Base-by-base conservation (phyloP, 192 early-diverging fungal genomes). In the Umbelopsis vinacea region DNA sequence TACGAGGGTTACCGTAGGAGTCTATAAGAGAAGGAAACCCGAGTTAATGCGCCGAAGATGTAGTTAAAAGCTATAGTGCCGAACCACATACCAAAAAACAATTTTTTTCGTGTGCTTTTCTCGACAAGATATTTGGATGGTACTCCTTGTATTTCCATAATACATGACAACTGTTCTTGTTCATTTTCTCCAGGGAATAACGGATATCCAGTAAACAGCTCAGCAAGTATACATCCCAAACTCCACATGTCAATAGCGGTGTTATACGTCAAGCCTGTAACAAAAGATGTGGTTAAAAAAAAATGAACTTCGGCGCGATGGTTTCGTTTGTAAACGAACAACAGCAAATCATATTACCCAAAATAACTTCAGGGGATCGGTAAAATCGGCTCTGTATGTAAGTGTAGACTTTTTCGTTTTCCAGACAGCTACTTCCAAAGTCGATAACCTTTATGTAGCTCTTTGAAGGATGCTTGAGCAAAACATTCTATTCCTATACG, bases 321-420 rank as follows among this genome's bases (percentile, higher is more conserved):
- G 3, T 29, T n/a, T n/a, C n/a, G n/a, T n/a, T 29, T 29, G 29
- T 29, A 29, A 57, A 29, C 17, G 24, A 15, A 24, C 6, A 24
- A 43, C 40, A 43, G 11, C 6, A 1, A 1, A 43, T 43, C 2
- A 43, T 6, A 43, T 48, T 86, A 66, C 95, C 95, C 57, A 99
- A 79, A 54, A 99, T 99, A 23, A 99, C 95, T 81, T 99, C 97
- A 11, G 97, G 97, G 22, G 94, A 93, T 33, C 97, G 91, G 80
- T 99, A 99, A 83, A 99, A 99, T 48, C 97, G 87, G 71, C 88
- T 90, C 80, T 99, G 97, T 57, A 99, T 97, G 73, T 99, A 99
- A 6, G 97, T 98, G 80, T 99, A 99, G 45, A 98, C 91, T 79
- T 54, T 90, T 78, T 99, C 96, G 60, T 88, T 87, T 74, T 95